Base-by-base conservation (phyloP, 306 rosid species). In the Purshia tridentata region DNA sequence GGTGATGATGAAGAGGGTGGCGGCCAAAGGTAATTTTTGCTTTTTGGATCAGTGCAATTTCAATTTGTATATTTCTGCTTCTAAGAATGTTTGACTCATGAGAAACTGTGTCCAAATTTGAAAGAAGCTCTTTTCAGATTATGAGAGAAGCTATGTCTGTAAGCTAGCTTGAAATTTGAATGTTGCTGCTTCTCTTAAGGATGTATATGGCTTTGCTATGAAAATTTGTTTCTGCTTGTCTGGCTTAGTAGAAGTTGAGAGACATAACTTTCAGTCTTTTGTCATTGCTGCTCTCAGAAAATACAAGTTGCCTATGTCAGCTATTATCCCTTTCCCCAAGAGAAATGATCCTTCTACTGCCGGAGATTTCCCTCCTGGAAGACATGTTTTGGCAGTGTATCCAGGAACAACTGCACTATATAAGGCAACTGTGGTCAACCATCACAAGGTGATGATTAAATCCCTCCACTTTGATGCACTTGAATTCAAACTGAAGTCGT, bases 321-420 rank as follows among this genome's bases (percentile, higher is more conserved):
- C 84, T 68, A 94, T 94, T 63, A 91, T 94, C 80, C 91, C 99
- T 29, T 91, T 94, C 70, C 99, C 99, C 12, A 94, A 91, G 88
- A 89, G 82, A 76, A 90, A 80, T 14, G 99, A 94, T 69, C 91
- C 95, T 84, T 77, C 95, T 14, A 81, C 77, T 35, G 92, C 87
- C 42, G 85, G 37, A 16, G 97, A 91, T 72, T 91, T 91, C 60
- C 89, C 88, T 50, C 72, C 91, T 8, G 96, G 99, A 80, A 88
- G 78, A 73, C 98, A 85, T 47, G 98, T 94, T 72, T 84, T 94
- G 82, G 99, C 99, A 40, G 99, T 94, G 72, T 94, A 94, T 88
- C 99, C 99, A 72, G 92, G 96, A 74, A 94, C 99, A 45, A 94
- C 97, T 66, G 99, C 99, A 62, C 98, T 94, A 22, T 94, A 94